Percentiles rank a stretch among this genome's conserved stretches.
Conservation (phyloP, 2,329 filamentous ascomycete genomes). For the Microcyclosporella mali region DNA sequence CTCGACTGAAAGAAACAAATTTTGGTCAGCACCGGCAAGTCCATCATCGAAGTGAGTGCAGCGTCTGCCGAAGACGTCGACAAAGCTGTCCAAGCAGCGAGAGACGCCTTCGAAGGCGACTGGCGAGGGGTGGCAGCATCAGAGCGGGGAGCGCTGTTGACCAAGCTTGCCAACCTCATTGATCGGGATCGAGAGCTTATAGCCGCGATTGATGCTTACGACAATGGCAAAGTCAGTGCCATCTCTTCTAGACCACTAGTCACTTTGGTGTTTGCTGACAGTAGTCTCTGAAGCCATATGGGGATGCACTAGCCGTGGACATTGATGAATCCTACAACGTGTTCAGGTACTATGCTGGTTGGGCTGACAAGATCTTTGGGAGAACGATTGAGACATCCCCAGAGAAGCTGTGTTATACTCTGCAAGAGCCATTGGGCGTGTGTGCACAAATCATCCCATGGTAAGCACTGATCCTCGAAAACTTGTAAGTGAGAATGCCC, state of each 20-base stretch:
- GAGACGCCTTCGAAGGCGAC: conserved; percentile 57
- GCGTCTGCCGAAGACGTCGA: conserved; percentile 63
- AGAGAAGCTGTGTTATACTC: conserved; percentile 47
- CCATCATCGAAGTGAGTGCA: conserved; percentile 50
- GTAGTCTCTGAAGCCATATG: conserved; percentile 53
- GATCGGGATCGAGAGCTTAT: conserved; percentile 40
- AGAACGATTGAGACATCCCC: conserved; percentile 44
- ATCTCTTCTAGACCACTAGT: background rate
- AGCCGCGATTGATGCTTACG: conserved; percentile 40
- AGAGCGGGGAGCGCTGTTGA: conserved; percentile 39
- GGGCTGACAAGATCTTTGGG: conserved; percentile 47
- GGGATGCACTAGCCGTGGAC: conserved; percentile 39
- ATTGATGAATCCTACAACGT: conserved; percentile 43
- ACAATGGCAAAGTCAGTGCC: conserved; percentile 32
- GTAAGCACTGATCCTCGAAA: conserved; percentile 43
- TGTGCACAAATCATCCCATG: conserved; percentile 63
- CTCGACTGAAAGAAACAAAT: no score
- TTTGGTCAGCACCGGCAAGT: conserved; percentile 33
- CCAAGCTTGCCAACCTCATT: conserved; percentile 43
- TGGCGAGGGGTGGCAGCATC: conserved; percentile 23
- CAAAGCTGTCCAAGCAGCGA: conserved; percentile 61
- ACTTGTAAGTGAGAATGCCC: no score
- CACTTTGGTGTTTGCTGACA: conserved; percentile 27
- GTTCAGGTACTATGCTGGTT: conserved; percentile 41
- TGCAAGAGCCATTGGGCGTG: conserved; percentile 22